These are phyloP conservation scores for Lophium mytilinum DNA, from an alignment of 495 filamentous ascomycete genomes.

Conservation along the genomic window DNA sequence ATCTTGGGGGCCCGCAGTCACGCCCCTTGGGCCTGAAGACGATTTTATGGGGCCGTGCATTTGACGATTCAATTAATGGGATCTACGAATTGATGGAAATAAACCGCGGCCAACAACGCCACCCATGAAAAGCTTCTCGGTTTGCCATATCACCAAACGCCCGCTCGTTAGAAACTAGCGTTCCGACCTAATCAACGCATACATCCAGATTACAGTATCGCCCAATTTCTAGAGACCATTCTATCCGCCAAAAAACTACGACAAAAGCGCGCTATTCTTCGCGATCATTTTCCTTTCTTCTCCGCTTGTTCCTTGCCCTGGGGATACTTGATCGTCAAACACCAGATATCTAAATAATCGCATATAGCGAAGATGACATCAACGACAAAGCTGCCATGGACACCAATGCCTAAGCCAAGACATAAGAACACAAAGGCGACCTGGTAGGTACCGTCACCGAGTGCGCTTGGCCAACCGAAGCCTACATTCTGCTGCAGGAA, in stretches of 20 bases:
- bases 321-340: constrained; percentile 86
- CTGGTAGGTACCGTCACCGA: constrained; percentile 69
- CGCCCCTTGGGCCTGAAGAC: no score
- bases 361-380: constrained; percentile 96
- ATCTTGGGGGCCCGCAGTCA: no score
- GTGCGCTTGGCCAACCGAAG: constrained; percentile 68
- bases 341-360: constrained; percentile 97
- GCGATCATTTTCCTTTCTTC: constrained; percentile 21
- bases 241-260: not conserved
- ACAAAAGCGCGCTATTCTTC: not conserved
- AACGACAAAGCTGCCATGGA: constrained; percentile 92
- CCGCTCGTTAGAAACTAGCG: no score
- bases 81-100: no score
- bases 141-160: no score
- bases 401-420: constrained; percentile 68
- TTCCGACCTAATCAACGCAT: no score
- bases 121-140: no score
- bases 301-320: constrained; percentile 26
- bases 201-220: no score
- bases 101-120: no score
- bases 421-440: constrained; percentile 79
- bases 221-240: not conserved
- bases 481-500: constrained; percentile 48
- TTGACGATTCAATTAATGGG: no score
- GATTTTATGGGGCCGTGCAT: no score